Evolutionary conservation across 176 grass and related monocot genomes (phyloP).

Genomic region (Musa beccarii): DNA sequence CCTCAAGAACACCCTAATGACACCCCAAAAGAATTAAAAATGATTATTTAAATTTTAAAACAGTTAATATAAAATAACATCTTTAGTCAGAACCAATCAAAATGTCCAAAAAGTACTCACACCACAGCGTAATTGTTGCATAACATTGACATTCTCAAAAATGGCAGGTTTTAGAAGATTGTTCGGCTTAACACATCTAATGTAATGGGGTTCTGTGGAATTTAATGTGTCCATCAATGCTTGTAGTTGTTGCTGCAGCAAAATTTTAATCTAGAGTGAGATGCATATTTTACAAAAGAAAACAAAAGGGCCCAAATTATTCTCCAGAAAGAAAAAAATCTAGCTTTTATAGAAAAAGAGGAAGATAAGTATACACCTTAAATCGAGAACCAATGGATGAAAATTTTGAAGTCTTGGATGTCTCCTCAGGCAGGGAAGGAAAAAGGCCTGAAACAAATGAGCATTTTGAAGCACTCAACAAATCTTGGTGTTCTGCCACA

Average conservation of each 20-base stretch:
- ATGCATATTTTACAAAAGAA: slow-evolving; percentile 5
- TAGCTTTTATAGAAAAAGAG: neutral
- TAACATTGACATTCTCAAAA: slow-evolving; percentile 86
- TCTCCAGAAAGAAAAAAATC: neutral
- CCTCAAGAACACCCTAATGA: slow-evolving; percentile 90
- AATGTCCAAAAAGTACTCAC: slow-evolving; percentile 54
- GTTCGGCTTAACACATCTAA: slow-evolving; percentile 96
- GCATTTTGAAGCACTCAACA: slow-evolving; percentile 73
- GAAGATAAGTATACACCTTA: slow-evolving; percentile 48
- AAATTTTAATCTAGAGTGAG: slow-evolving; percentile 23
- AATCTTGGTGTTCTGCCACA: slow-evolving; percentile 74
- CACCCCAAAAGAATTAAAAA: slow-evolving; percentile 18
- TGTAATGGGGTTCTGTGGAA: slow-evolving; percentile 91
- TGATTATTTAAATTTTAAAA: neutral
- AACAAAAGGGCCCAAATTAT: neutral
- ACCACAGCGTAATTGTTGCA: slow-evolving; percentile 95
- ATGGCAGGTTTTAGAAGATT: slow-evolving; percentile 89
- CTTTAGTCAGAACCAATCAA: slow-evolving; percentile 1
- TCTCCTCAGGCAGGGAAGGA: slow-evolving; percentile 53
- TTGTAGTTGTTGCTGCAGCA: slow-evolving; percentile 93
- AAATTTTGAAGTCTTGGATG: slow-evolving; percentile 86
- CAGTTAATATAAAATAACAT: neutral
- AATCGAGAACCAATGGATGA: slow-evolving; percentile 83
- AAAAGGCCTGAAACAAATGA: slow-evolving; percentile 79
- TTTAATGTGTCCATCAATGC: slow-evolving; percentile 82